These are phyloP conservation scores for Bretschneidera sinensis DNA, from an alignment of 345 rosid species.

Conservation along the genomic window DNA sequence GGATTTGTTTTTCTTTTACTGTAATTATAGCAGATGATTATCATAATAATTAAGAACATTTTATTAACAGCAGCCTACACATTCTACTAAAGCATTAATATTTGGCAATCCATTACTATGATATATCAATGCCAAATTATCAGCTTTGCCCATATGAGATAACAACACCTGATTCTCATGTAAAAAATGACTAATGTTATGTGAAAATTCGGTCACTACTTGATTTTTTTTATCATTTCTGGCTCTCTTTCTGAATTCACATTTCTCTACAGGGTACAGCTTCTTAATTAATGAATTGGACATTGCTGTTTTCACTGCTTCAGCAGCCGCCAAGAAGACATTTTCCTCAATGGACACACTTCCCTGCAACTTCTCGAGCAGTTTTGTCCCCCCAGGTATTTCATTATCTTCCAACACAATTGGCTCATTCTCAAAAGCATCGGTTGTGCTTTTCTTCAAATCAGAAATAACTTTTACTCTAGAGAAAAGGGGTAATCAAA, in stretches of 20 bases:
- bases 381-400: constrained; percentile 58
- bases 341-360: constrained; percentile 49
- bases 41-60: too few relatives aligned
- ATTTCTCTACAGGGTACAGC: constrained; percentile 63
- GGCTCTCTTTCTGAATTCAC: constrained; percentile 81
- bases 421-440: constrained; percentile 20
- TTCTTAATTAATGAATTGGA: constrained; percentile 75
- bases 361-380: constrained; percentile 67
- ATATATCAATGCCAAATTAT: too few relatives aligned
- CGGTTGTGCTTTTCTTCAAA: constrained; percentile 21
- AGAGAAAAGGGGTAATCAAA: constrained; percentile 37
- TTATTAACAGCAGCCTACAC: too few relatives aligned
- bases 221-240: constrained; percentile 75
- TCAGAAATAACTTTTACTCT: constrained; percentile 46
- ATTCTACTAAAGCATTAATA: too few relatives aligned
- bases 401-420: constrained; percentile 37
- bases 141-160: too few relatives aligned
- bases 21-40: too few relatives aligned
- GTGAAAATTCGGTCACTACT: constrained; percentile 34
- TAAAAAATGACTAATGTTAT: too few relatives aligned
- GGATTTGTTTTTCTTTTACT: too few relatives aligned
- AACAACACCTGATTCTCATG: too few relatives aligned
- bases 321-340: constrained; percentile 60
- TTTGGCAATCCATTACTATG: too few relatives aligned
- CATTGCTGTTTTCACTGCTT: constrained; percentile 77